A percentile compares a stretch with the other conserved stretches of the same genome.
phyloP scores from a whole-genome alignment of 306 rosid genomes.

The Glycyrrhiza uralensis region DNA sequence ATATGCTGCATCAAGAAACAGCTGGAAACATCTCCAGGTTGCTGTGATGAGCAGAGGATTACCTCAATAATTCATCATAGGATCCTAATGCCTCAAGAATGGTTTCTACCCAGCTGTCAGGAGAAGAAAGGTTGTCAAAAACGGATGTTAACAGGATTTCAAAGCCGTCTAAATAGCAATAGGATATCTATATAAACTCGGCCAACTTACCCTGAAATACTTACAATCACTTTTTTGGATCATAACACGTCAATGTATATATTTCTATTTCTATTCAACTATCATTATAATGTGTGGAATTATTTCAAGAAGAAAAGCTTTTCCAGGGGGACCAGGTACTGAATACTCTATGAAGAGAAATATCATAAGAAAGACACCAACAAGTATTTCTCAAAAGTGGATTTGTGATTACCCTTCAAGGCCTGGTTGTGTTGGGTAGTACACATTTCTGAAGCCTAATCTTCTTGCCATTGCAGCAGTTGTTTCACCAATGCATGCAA shows the following conservation, averaged over 20 bases:
- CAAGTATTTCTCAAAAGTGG: neutral
- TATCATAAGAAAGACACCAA: slow-evolving; percentile 1
- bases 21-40: slow-evolving; percentile 7
- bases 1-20: slow-evolving; percentile 6
- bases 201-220: neutral
- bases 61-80: slow-evolving; percentile 42
- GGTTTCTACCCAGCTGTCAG: slow-evolving; percentile 88
- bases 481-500: slow-evolving; percentile 98
- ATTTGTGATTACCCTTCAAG: slow-evolving; percentile 76
- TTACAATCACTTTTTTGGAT: neutral
- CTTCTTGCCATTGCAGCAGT: slow-evolving; percentile 76
- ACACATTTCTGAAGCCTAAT: slow-evolving; percentile 76
- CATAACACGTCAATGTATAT: neutral
- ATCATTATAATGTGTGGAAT: neutral
- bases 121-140: neutral
- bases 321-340: neutral
- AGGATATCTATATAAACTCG: neutral
- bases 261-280: neutral
- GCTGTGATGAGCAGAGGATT: slow-evolving; percentile 19
- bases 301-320: neutral
- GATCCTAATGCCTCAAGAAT: slow-evolving; percentile 72
- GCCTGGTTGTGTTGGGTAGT: slow-evolving; percentile 77
- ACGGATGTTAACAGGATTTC: neutral
- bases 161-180: slow-evolving; percentile 5
- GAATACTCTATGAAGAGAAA: slow-evolving; percentile 1